Conservation (phyloP, 2,329 filamentous ascomycete species). For the Didymella pinodella region DNA sequence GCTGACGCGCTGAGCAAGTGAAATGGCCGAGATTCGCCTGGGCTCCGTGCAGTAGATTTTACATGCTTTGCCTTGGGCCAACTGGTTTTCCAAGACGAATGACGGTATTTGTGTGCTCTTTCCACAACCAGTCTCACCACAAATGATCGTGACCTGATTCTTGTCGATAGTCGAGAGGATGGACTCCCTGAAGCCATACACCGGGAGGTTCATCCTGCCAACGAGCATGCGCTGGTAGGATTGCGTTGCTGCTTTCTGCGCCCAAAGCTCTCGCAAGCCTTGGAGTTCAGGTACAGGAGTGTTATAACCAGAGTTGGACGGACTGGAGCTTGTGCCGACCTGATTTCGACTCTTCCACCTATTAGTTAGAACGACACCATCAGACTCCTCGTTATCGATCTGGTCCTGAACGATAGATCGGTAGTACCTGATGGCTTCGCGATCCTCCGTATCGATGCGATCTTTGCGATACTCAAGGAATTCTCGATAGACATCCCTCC, state of each 20-base stretch:
- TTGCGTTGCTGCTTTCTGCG: constrained; percentile 57
- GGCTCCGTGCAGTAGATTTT: constrained; percentile 97
- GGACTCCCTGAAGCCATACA: constrained; percentile 82
- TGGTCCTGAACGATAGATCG: constrained; percentile 74
- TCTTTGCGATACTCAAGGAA: constrained; percentile 75
- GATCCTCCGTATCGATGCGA: constrained; percentile 74
- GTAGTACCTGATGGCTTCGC: constrained; percentile 71
- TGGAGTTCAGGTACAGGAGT: constrained; percentile 46
- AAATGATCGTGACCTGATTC: constrained; percentile 89
- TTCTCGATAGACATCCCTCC: constrained; percentile 87
- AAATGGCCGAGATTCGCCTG: constrained; percentile 93
- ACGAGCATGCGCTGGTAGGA: constrained; percentile 81
- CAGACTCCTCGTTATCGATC: constrained; percentile 63
- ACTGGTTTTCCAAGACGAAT: constrained; percentile 88
- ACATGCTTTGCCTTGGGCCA: constrained; percentile 79
- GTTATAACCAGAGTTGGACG: constrained; percentile 43
- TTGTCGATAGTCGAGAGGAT: constrained; percentile 79
- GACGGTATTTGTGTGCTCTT: constrained; percentile 98
- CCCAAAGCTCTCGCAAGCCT: constrained; percentile 61
- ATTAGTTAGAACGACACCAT: constrained; percentile 72
- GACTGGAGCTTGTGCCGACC: constrained; percentile 34
- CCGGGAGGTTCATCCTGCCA: constrained; percentile 81
- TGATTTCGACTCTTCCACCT: constrained; percentile 68
- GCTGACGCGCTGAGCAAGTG: constrained; percentile 88
- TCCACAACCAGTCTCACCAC: constrained; percentile 94